Base-by-base conservation (phyloP, 306 rosid species). In the Vigna angularis region DNA sequence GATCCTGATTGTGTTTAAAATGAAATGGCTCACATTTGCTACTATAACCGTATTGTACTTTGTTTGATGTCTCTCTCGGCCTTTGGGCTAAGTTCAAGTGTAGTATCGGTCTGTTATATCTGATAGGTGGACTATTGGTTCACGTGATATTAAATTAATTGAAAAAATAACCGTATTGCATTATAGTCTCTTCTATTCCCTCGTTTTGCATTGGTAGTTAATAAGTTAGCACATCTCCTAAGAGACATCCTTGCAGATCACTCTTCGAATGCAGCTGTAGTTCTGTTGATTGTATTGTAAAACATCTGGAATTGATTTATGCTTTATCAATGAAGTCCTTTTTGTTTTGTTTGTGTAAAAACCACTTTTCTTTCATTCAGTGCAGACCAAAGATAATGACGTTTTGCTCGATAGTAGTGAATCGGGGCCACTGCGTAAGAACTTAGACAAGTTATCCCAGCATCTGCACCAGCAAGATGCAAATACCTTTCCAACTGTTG, bases 331-430 rank as follows among this genome's bases (percentile, higher is more conserved):
- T n/a, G 30, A 71, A 79, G 79, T 69, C 63, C 79, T 32, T 66
- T 87, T 62, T 78, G 34, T 83, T 81, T 79, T 83, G 83, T 85
- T 83, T 79, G 86, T 90, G 90, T 91, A 86, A 88, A 90, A 86
- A 84, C 85, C 82, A 83, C 76, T 81, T 81, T 76, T 80, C 74
- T 74, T 87, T 87, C 87, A 88, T 95, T 87, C 98, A 95, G 99
- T 89, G 94, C 99, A 95, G 99, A 88, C 90, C 90, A 88, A 85
- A 88, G 97, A 86, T 82, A 88, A 83, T 89, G 87, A 83, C 71
- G 84, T 83, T 85, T 75, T 89, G 89, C 80, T 76, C 87, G 89
- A 88, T 53, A 76, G 85, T 56, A 82, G 83, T 69, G 87, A 84
- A 80, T 65, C 86, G 16, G 85, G 78, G 26, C 26, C 69, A 53